These are phyloP conservation scores for Citrullus colocynthis DNA, from an alignment of 306 rosid genomes.

Conservation along the genomic window DNA sequence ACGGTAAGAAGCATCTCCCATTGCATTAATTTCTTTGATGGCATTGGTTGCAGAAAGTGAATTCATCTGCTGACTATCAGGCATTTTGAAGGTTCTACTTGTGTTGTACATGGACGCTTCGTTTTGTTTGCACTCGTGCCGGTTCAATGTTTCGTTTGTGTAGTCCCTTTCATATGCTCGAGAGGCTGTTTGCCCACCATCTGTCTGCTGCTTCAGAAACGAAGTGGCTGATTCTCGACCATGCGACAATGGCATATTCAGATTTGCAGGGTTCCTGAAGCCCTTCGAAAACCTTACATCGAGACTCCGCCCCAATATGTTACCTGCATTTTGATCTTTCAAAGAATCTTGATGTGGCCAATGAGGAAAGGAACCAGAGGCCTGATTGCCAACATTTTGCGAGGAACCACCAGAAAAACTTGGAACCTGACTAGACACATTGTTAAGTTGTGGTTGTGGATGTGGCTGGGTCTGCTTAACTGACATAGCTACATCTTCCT, in stretches of 20 bases:
- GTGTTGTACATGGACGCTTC: slow-evolving; percentile 10
- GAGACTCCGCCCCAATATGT: slow-evolving; percentile 11
- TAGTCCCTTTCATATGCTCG: slow-evolving; percentile 15
- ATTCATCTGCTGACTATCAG: slow-evolving; percentile 17
- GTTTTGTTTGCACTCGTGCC: slow-evolving; percentile 5
- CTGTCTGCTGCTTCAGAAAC: slow-evolving; percentile 17
- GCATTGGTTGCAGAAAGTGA: slow-evolving; percentile 10
- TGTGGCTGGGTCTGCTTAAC: slow-evolving; percentile 18
- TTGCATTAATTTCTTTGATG: slow-evolving; percentile 20
- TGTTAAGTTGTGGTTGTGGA: slow-evolving; percentile 5
- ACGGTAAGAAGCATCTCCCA: slow-evolving; percentile 25
- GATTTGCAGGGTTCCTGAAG: slow-evolving; percentile 7
- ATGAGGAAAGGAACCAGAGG: slow-evolving; percentile 11
- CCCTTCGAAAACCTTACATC: slow-evolving; percentile 12
- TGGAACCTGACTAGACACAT: slow-evolving; percentile 16
- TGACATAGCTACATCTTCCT: slow-evolving; percentile 21
- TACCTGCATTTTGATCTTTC: slow-evolving; percentile 16
- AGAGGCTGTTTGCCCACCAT: slow-evolving; percentile 13
- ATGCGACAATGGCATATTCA: slow-evolving; percentile 3
- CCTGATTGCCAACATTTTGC: slow-evolving; percentile 16
- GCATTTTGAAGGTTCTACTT: slow-evolving; percentile 2
- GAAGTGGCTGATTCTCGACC: slow-evolving; percentile 13
- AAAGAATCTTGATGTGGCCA: slow-evolving; percentile 17
- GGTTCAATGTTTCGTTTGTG: slow-evolving; percentile 7
- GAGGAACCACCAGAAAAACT: slow-evolving; percentile 16